Evolutionary conservation across 177 flowering plant species (phyloP), one percentile per base, ranked within the genome.

Genomic region (Vitis hybrid): DNA sequence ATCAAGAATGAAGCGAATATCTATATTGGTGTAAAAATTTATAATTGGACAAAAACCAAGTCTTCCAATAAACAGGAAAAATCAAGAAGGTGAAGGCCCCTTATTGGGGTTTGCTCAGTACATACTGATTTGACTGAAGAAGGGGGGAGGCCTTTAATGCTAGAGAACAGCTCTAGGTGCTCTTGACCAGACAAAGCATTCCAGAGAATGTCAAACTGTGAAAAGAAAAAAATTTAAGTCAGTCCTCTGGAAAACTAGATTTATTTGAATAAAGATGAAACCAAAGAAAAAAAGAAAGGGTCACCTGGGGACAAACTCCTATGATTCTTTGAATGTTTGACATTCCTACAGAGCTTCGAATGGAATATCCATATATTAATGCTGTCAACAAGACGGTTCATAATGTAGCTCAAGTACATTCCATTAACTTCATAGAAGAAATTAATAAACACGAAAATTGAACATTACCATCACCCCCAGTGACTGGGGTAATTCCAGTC

Each of bases 261-360:
- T 17, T 66, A 6, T 19, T 46, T 48, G 21, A 11, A 32, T 69
- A 46, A 51, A 55, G 60, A 48, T 59, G 52, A 74, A 62, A 70
- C 11, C 8, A 5, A 40, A 24, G 18, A 65, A 24, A 8, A 4
- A 49, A 52, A 52, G 35, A 75, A 66, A 70, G 52, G 65, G 13
- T 66, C 64, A 96, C 99, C 97, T 96, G 99, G 59, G 98, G 98
- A 80, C 97, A 96, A 77, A 96, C 96, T 60, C 99, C 99, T 65
- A 96, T 90, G 62, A 91, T 72, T 70, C 70, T 88, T 67, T 90
- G 84, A 67, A 94, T 90, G 56, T 81, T 89, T 79, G 98, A 84
- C 99, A 94, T 92, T 58, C 97, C 97, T 66, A 86, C 74, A 6
- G 96, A 78, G 77, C 85, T 92, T 77, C 97, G 77, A 49, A 90